Percentiles rank a stretch among this genome's conserved stretches.
Conservation (phyloP, 2,329 filamentous ascomycete genomes). For the Claviceps africana region DNA sequence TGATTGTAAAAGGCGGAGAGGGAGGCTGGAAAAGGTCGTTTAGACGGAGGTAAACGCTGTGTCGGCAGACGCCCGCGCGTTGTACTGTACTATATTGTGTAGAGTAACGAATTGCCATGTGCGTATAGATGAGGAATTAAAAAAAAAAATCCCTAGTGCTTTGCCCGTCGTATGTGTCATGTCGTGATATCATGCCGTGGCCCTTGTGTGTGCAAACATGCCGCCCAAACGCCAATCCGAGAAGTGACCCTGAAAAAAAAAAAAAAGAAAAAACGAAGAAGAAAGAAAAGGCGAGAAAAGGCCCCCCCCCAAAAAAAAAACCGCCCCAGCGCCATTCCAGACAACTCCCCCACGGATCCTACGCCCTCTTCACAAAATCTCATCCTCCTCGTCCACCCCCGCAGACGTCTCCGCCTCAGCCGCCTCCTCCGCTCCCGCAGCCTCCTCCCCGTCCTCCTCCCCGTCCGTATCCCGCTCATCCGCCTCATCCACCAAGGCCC, state of each 20-base stretch:
- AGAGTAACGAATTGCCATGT: background rate
- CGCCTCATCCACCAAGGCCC: constrained; percentile 10
- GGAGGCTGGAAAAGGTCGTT: no score
- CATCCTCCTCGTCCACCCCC: constrained; percentile 3
- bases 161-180: background rate
- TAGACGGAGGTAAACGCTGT: no score
- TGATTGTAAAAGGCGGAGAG: no score
- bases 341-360: no score
- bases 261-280: background rate
- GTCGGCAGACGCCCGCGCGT: no score
- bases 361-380: background rate
- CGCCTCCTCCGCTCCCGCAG: constrained; percentile 16
- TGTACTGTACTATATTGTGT: background rate
- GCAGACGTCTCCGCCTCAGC: constrained; percentile 14
- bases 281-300: no score
- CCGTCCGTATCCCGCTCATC: constrained; percentile 23
- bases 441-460: constrained; percentile 13
- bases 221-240: background rate
- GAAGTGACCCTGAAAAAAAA: background rate
- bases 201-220: background rate
- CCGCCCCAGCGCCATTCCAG: background rate
- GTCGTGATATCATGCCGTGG: background rate
- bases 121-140: background rate
- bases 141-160: background rate
- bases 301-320: no score